These are phyloP conservation scores for Hemileccinum rubropunctum DNA, from an alignment of 768 basidiomycete species.

Conservation along the genomic window DNA sequence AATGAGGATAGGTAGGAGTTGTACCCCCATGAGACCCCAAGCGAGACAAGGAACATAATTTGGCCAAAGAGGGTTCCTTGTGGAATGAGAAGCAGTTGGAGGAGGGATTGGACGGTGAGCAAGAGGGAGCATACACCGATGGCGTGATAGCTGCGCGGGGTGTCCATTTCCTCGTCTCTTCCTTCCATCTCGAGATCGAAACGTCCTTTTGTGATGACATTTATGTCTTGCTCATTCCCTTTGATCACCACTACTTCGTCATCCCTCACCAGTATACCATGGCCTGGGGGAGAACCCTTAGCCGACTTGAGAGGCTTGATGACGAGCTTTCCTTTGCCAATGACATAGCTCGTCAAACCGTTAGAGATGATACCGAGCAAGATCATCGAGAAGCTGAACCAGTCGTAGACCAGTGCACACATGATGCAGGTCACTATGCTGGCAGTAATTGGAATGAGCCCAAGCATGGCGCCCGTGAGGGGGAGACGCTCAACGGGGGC, in stretches of 20 bases:
- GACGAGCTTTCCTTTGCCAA: conserved; percentile 24
- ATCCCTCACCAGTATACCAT: conserved; percentile 22
- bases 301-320: conserved; percentile 12
- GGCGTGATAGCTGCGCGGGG: neutral
- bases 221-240: conserved; percentile 27
- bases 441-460: conserved; percentile 24
- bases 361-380: conserved; percentile 30
- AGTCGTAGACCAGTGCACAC: too few relatives aligned
- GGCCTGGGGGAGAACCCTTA: conserved; percentile 14
- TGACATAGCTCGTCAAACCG: conserved; percentile 24
- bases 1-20: conserved; percentile 26
- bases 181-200: conserved; percentile 17
- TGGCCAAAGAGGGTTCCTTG: conserved; percentile 34
- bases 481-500: neutral
- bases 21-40: conserved; percentile 35
- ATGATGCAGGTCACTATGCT: too few relatives aligned
- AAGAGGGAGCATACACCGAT: conserved; percentile 28
- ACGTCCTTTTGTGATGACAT: conserved; percentile 28
- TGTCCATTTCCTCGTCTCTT: neutral
- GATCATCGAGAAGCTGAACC: too few relatives aligned
- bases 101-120: conserved; percentile 29
- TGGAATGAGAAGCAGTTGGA: conserved; percentile 32
- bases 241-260: conserved; percentile 26
- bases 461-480: neutral
- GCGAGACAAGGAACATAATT: conserved; percentile 32